Percentiles rank a stretch among this genome's conserved stretches.
These are phyloP conservation scores for Glycine latifolia DNA, from an alignment of 306 rosid genomes.

Conservation along the genomic window DNA sequence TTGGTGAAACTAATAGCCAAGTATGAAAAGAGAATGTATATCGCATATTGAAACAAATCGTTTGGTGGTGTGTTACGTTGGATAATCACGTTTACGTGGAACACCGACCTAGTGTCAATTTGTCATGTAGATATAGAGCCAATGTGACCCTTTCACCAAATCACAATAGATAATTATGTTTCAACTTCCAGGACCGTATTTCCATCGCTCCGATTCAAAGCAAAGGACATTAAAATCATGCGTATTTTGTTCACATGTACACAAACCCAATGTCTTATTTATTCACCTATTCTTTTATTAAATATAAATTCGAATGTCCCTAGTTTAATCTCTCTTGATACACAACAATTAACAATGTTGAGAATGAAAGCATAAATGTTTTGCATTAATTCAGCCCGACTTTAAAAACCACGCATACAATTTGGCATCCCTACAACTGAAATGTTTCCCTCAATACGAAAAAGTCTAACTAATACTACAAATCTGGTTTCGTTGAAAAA, in stretches of 20 bases:
- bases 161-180: slow-evolving; percentile 42
- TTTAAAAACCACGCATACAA: background rate
- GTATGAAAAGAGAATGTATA: background rate
- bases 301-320: background rate
- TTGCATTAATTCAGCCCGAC: background rate
- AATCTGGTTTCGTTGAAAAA: no score
- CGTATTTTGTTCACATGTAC: no score
- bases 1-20: slow-evolving; percentile 42
- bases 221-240: background rate
- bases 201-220: slow-evolving; percentile 31
- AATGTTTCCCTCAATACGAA: no score
- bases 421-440: no score
- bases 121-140: slow-evolving; percentile 19
- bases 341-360: background rate
- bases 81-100: slow-evolving; percentile 50
- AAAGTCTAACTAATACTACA: no score
- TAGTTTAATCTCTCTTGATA: background rate
- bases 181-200: slow-evolving; percentile 39
- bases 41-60: slow-evolving; percentile 34
- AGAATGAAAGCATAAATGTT: background rate
- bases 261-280: no score
- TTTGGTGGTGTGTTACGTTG: slow-evolving; percentile 53
- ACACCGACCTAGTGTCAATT: slow-evolving; percentile 26
- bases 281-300: background rate
- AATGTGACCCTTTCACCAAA: slow-evolving; percentile 38